Conservation (phyloP, 2,329 filamentous ascomycete species). For the Fusarium luffae region DNA sequence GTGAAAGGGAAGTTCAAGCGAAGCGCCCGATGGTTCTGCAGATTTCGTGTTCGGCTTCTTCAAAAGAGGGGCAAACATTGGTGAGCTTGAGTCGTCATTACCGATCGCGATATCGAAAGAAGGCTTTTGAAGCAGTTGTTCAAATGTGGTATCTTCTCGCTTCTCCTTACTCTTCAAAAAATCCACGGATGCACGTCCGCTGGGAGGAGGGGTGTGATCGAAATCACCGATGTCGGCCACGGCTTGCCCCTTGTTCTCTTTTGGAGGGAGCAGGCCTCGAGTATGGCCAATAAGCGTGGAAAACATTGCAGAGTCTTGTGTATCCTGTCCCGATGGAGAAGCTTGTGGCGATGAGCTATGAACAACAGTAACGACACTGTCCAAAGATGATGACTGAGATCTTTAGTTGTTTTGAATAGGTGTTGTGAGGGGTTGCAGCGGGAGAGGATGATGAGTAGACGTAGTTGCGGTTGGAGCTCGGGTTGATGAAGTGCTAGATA, state of each 20-base stretch:
- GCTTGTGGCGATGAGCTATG: background rate
- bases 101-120: constrained; percentile 26
- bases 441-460: background rate
- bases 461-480: background rate
- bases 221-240: constrained; percentile 46
- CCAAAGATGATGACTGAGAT: background rate
- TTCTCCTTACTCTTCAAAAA: constrained; percentile 28
- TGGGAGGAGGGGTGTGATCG: constrained; percentile 50
- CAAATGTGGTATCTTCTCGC: constrained; percentile 6
- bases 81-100: constrained; percentile 36
- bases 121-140: constrained; percentile 44
- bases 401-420: background rate
- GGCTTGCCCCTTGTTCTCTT: constrained; percentile 23
- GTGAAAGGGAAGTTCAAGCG: background rate
- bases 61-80: constrained; percentile 25
- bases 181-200: constrained; percentile 45
- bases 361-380: background rate
- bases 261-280: constrained; percentile 33
- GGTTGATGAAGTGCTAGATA: constrained; percentile 11
- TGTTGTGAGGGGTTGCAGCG: background rate
- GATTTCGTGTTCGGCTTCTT: background rate
- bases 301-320: constrained; percentile 35
- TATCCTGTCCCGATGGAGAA: background rate
- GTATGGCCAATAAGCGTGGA: constrained; percentile 39
- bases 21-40: background rate